A percentile compares a stretch with the other conserved stretches of the same genome.
Evolutionary conservation across 139 green algal species (phyloP).

Genomic region (Penium margaritaceum): DNA sequence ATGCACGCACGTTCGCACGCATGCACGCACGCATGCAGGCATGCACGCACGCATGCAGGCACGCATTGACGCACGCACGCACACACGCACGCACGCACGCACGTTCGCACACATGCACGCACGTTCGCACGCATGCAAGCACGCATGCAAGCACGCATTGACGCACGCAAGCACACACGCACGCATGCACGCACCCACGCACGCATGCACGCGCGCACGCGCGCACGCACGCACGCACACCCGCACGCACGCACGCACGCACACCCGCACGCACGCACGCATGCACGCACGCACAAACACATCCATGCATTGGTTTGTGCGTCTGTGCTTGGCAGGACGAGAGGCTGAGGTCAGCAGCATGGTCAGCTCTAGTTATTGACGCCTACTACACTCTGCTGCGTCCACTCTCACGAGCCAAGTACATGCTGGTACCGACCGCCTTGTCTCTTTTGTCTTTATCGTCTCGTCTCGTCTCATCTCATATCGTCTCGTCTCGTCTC

Average conservation of each 20-base stretch:
- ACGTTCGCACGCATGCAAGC: no score
- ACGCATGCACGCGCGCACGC: not conserved
- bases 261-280: not conserved
- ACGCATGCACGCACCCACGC: not conserved
- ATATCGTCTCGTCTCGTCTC: not conserved
- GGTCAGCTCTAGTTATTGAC: not conserved
- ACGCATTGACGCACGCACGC: no score
- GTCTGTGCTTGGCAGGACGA: not conserved
- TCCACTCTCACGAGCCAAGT: not conserved
- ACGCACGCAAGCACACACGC: not conserved
- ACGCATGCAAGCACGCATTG: not conserved
- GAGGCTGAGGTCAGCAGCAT: not conserved
- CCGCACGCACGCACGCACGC: not conserved
- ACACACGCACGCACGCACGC: no score
- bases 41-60: no score
- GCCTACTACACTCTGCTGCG: constrained; percentile 3
- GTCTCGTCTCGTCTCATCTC: not conserved
- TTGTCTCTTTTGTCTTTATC: not conserved
- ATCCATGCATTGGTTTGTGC: not conserved
- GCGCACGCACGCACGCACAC: not conserved
- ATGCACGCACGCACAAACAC: not conserved
- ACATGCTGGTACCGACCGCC: not conserved
- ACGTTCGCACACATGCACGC: no score
- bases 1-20: no score
- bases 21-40: no score